A percentile compares a stretch with the other conserved stretches of the same genome.
These are phyloP conservation scores for Aspergillus sp. DNA, from an alignment of 2,329 filamentous ascomycete species.

Conservation along the genomic window DNA sequence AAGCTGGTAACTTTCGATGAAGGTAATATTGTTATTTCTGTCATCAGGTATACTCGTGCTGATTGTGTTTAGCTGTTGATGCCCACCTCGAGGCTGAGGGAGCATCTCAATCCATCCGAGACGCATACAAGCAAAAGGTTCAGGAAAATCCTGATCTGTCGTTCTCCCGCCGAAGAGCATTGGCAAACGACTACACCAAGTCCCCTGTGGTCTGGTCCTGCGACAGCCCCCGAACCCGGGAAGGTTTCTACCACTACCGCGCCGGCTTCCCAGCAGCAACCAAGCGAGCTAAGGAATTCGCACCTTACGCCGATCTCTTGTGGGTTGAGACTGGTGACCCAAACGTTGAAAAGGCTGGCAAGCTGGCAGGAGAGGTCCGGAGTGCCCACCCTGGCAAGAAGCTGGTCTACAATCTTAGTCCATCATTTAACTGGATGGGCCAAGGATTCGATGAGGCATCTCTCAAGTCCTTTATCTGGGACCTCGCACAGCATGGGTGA, in stretches of 20 bases:
- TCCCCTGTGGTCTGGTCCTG: constrained; percentile 76
- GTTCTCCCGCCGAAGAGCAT: constrained; percentile 67
- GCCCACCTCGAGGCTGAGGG: constrained; percentile 66
- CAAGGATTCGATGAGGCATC: constrained; percentile 83
- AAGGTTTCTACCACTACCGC: constrained; percentile 57
- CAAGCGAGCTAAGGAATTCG: constrained; percentile 88
- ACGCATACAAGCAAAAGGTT: constrained; percentile 62
- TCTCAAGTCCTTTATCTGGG: constrained; percentile 91
- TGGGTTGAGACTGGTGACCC: constrained; percentile 97
- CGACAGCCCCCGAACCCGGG: constrained; percentile 86
- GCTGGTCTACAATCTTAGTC: constrained; percentile 92
- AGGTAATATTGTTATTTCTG: constrained; percentile 31
- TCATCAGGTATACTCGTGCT: neutral
- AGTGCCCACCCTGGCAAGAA: constrained; percentile 69
- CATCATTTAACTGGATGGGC: constrained; percentile 97
- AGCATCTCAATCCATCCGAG: constrained; percentile 58
- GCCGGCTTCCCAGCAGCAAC: constrained; percentile 81
- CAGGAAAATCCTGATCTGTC: constrained; percentile 67
- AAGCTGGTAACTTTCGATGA: constrained; percentile 89
- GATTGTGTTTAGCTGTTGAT: constrained; percentile 56
- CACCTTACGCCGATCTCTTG: constrained; percentile 85
- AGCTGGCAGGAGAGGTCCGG: constrained; percentile 73
- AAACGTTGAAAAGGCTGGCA: constrained; percentile 68
- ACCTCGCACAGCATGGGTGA: constrained; percentile 83
- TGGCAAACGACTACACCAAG: constrained; percentile 65